Conservation (phyloP, 2,329 filamentous ascomycete genomes). For the Ciborinia camelliae region DNA sequence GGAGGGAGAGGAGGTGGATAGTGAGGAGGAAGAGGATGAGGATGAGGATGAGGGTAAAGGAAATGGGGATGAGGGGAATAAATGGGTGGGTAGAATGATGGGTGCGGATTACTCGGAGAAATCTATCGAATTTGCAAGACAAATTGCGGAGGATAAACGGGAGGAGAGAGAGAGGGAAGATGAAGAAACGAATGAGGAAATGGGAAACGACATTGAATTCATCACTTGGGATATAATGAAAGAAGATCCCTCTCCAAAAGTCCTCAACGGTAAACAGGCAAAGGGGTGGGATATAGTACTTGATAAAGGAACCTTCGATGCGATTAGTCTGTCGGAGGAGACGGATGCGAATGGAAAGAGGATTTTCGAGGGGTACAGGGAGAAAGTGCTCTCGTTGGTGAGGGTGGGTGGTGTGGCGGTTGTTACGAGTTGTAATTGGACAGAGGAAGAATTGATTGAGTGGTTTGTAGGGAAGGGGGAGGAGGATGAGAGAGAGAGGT, state of each 20-base stretch:
- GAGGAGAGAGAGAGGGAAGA: constrained; percentile 30
- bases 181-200: background rate
- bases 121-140: constrained; percentile 70
- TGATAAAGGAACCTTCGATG: constrained; percentile 99
- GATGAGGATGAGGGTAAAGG: constrained; percentile 61
- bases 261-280: constrained; percentile 23
- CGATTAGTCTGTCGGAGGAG: constrained; percentile 71
- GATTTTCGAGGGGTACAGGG: constrained; percentile 71
- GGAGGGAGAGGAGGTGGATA: constrained; percentile 41
- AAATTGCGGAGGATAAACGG: constrained; percentile 50
- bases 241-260: constrained; percentile 39
- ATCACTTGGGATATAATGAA: constrained; percentile 50
- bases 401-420: constrained; percentile 69
- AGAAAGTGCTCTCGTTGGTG: constrained; percentile 65
- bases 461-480: constrained; percentile 67
- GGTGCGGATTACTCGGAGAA: constrained; percentile 83
- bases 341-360: constrained; percentile 52
- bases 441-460: constrained; percentile 72
- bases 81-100: constrained; percentile 66
- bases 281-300: constrained; percentile 81
- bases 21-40: constrained; percentile 24
- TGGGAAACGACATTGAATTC: constrained; percentile 42
- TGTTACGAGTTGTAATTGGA: constrained; percentile 98
- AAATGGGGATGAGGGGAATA: constrained; percentile 53
- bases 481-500: constrained; percentile 26